These are phyloP conservation scores for Arctium lappa DNA, from an alignment of 129 eudicot species.

Conservation along the genomic window DNA sequence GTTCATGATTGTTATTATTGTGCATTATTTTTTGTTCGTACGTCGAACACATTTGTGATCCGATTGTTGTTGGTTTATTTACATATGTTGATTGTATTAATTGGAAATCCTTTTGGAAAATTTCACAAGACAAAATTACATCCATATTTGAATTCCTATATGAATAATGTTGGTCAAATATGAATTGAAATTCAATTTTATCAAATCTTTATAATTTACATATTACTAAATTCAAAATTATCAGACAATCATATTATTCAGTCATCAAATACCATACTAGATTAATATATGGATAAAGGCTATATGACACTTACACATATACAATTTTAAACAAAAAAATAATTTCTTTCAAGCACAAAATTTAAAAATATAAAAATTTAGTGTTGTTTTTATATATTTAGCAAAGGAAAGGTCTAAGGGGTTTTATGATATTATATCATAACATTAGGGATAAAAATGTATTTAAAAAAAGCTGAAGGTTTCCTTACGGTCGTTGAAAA, in stretches of 20 bases:
- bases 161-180: not conserved
- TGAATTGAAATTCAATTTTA: not conserved
- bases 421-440: not conserved
- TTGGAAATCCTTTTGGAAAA: not conserved
- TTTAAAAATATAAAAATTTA: not conserved
- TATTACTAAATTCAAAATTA: not conserved
- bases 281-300: not conserved
- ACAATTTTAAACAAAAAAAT: not conserved
- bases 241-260: not conserved
- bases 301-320: not conserved
- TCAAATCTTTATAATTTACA: not conserved
- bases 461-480: not conserved
- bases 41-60: not conserved
- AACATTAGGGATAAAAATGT: not conserved
- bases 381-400: not conserved
- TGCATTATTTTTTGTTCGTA: not conserved
- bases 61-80: not conserved
- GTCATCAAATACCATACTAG: not conserved
- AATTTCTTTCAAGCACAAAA: not conserved
- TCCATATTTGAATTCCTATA: not conserved
- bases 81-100: not conserved
- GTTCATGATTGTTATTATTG: not conserved
- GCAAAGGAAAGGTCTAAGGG: not conserved
- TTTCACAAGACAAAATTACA: not conserved
- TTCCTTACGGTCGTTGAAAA: conserved; percentile 6